Evolutionary conservation across 352 stramenopile species (phyloP), one percentile per base, ranked within the genome.

Genomic region (Globisporangium heterothallicum): DNA sequence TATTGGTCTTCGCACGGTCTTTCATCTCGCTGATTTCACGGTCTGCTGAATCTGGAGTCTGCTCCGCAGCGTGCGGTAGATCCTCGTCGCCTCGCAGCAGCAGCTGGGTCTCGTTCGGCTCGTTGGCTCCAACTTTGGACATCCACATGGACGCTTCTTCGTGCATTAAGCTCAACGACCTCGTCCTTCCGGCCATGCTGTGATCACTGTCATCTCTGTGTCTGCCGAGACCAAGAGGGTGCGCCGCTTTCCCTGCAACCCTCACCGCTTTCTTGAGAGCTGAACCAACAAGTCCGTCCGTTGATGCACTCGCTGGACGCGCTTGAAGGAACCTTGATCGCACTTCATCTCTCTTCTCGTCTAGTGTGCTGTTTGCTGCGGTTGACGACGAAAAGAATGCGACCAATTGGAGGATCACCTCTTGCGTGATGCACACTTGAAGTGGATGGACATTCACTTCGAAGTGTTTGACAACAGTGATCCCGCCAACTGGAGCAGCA

Each of bases 381-480:
- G 19, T 34, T 0, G 56, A 50, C 9, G 76, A 59, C 0, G 72
- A 62, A 44, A 86, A 82, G 47, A 90, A 92, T 1, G 62, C 45
- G 4, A 86, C 55, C 22, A 92, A 54, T 40, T 91, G 80, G 16
- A 88, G 56, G 26, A 94, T 80, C 12, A 88, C 64, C 25, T 92
- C 78, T 14, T 91, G 79, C 1, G 83, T 89, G 40, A 94, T 65
- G 47, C 79, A 92, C 26, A 94, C 70, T 58, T 94, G 79, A n/a
- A 94, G 71, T 4, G 84, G 84, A 40, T 90, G 79, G 2, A 92
- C 72, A 29, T 94, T 94, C 25, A 94, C 59, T 60, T 92, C 81
- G 57, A 92, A 91, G 66, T 92, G 84, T 35, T 89, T 73, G 9
- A 94, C 66, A 25, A 94, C 50, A 16, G 72, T 83, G 29, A 82